Base-by-base conservation (phyloP, 257 asterid genomes). In the Ophiorrhiza pumila region DNA sequence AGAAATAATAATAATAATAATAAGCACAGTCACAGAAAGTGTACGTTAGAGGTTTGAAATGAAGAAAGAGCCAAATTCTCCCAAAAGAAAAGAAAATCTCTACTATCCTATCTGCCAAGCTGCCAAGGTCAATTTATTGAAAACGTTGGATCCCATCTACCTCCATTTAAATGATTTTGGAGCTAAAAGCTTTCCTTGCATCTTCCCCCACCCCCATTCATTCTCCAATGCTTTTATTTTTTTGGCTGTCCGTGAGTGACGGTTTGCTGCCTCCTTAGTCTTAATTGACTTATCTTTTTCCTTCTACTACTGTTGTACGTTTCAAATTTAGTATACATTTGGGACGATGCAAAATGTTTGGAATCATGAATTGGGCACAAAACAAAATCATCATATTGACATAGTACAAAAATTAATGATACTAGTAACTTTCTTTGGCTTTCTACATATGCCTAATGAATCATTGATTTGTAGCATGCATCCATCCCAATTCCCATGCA, bases 101-200 rank as follows among this genome's bases (percentile, higher is more conserved):
- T 39, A 32, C 13, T 60, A 27, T 35, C 15, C 39, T 1, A 20
- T 35, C 43, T 52, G 0, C 50, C 7, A 13, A 18, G n/a, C 60
- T 41, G 43, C 22, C 23, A 18, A 3, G 60, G 66, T 65, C 41
- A 41, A 64, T n/a, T 43, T 69, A n/a, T 71, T 31, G 70, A 50
- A 76, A 82, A 53, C 79, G 82, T 85, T 82, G 87, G 87, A 85
- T 83, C 80, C 80, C 78, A 67, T 67, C 52, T 68, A 34, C 39
- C 55, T 59, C 45, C 22, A 20, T 82, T 80, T 67, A 66, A 85
- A 79, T 81, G 69, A 74, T 77, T 79, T 72, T 56, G 46, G 69
- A 53, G 72, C 75, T 57, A 25, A 71, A 59, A 46, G 18, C 67
- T 68, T 73, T 50, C 41, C 18, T 50, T 32, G 47, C 25, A 34